These are phyloP conservation scores for Chlamydomonas sp. DNA, from an alignment of 139 green algal species.

Conservation along the genomic window DNA sequence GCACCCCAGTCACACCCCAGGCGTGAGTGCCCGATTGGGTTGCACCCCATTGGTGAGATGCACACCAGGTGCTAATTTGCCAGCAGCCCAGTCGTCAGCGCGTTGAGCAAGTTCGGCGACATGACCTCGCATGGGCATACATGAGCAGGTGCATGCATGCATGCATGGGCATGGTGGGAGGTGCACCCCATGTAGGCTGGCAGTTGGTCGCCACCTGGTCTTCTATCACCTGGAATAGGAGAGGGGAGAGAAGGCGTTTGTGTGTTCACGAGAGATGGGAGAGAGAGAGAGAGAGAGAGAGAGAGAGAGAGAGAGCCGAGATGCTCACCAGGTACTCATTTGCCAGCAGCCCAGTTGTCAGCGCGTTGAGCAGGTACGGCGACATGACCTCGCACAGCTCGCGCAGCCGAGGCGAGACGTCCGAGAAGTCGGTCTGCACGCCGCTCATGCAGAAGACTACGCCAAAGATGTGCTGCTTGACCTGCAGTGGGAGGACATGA, in stretches of 20 bases:
- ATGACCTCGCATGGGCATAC: constrained; percentile 36
- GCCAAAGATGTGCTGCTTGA: constrained; percentile 48
- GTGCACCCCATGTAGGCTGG: too few relatives aligned
- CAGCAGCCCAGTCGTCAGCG: too few relatives aligned
- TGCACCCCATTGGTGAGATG: background rate
- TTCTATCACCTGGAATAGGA: too few relatives aligned
- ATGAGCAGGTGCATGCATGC: background rate
- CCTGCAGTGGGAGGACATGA: constrained; percentile 17
- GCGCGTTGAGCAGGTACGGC: constrained; percentile 29
- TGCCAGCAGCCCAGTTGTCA: background rate
- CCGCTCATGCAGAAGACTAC: constrained; percentile 47
- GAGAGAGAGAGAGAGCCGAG: background rate
- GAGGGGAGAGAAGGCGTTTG: too few relatives aligned
- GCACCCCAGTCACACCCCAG: too few relatives aligned
- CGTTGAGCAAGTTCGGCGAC: constrained; percentile 35
- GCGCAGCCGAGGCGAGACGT: constrained; percentile 32
- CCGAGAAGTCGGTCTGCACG: constrained; percentile 33
- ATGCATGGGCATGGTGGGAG: too few relatives aligned
- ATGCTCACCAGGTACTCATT: constrained; percentile 11
- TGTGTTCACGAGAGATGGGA: too few relatives aligned
- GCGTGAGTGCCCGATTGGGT: too few relatives aligned
- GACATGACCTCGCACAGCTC: constrained; percentile 42
- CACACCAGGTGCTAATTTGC: constrained; percentile 10
- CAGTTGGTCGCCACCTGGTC: too few relatives aligned
- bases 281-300: background rate